Percentiles rank a stretch among this genome's conserved stretches.
Evolutionary conservation across 208 protist genomes (phyloP).

Genomic region (Crithidia mellificae): DNA sequence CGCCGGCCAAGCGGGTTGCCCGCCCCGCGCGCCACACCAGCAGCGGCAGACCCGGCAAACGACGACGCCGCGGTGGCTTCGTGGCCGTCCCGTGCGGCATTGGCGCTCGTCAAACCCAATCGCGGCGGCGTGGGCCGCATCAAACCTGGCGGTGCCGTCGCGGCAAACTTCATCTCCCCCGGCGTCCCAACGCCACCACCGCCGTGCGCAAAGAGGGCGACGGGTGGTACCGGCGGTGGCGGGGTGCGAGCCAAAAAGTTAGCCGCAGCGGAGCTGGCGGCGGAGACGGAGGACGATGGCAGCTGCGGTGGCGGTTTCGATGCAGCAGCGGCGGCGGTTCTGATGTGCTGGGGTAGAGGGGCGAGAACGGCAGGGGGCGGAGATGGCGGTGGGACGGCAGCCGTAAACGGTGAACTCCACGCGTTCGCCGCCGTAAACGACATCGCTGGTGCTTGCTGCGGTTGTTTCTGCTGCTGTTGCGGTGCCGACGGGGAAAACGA

Average conservation of each 20-base stretch:
- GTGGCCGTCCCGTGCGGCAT: not conserved
- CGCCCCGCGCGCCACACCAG: not conserved
- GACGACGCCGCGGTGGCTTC: not conserved
- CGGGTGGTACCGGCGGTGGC: constrained; percentile 14
- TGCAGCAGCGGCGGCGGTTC: no score
- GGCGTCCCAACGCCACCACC: not conserved
- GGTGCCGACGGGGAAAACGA: no score
- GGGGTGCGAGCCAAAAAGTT: not conserved
- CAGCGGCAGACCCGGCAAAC: not conserved
- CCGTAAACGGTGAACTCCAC: constrained; percentile 8
- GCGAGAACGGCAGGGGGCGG: constrained; percentile 21
- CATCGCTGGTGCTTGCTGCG: not conserved
- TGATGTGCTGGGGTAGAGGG: no score
- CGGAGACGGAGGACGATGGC: no score
- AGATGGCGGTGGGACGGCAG: not conserved
- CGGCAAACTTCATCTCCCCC: constrained; percentile 10
- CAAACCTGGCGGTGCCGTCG: constrained; percentile 19
- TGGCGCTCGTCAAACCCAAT: not conserved
- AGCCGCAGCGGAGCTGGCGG: not conserved
- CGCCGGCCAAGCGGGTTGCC: constrained; percentile 50
- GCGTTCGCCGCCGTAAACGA: constrained; percentile 4
- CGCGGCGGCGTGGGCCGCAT: not conserved
- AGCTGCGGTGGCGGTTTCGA: no score
- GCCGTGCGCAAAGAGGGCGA: constrained; percentile 14
- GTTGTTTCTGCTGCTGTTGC: no score